Evolutionary conservation across 108 stramenopile species (phyloP).

Genomic region (Epithemia pelagica): DNA sequence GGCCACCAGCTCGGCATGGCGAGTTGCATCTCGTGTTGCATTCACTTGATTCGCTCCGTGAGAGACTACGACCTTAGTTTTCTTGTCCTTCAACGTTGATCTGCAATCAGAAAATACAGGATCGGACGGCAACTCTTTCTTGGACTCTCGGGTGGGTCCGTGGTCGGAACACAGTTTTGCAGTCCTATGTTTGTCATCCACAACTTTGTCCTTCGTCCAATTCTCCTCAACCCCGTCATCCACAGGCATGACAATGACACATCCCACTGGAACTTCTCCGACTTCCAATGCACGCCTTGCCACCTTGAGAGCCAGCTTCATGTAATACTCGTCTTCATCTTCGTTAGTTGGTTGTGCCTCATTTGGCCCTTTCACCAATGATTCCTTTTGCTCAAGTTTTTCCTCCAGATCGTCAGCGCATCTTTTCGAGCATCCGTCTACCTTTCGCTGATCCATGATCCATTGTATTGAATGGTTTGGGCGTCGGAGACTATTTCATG

Average conservation of each 20-base stretch:
- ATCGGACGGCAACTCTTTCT: background rate
- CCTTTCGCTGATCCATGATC: too few relatives aligned
- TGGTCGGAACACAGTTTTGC: too few relatives aligned
- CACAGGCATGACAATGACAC: conserved; percentile 57
- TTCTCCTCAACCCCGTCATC: background rate
- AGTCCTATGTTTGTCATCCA: too few relatives aligned
- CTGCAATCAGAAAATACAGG: too few relatives aligned
- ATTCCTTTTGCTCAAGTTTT: too few relatives aligned
- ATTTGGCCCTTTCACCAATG: too few relatives aligned
- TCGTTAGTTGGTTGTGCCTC: conserved; percentile 2
- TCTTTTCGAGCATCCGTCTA: too few relatives aligned
- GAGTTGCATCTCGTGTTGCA: conserved; percentile 76
- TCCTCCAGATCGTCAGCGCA: too few relatives aligned
- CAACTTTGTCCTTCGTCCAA: background rate
- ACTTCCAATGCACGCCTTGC: conserved; percentile 52
- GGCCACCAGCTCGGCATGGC: conserved; percentile 81
- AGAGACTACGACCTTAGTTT: conserved; percentile 46
- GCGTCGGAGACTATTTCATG: too few relatives aligned
- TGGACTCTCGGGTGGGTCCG: background rate
- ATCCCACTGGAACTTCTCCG: conserved; percentile 85
- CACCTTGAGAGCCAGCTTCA: conserved; percentile 63
- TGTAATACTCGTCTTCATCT: conserved; percentile 60
- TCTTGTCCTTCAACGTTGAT: too few relatives aligned
- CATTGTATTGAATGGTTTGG: too few relatives aligned
- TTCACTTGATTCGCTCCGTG: conserved; percentile 87